These are phyloP conservation scores for Pleoardoris graminearum DNA, from an alignment of 2,329 filamentous ascomycete species.

Conservation along the genomic window DNA sequence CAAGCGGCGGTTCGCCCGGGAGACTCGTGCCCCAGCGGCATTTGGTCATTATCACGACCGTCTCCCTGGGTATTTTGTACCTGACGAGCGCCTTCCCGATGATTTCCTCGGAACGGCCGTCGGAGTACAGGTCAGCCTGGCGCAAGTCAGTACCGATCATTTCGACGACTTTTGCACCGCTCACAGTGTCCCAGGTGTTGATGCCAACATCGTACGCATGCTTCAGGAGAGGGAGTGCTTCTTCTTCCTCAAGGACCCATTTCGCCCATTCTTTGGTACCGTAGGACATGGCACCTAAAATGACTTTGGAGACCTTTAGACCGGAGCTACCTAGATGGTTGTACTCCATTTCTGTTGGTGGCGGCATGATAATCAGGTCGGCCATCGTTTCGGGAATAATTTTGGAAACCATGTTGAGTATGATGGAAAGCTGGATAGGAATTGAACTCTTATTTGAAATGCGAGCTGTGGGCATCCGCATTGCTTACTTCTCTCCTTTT, in stretches of 20 bases:
- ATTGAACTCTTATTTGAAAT: no score
- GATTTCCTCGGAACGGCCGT: slow-evolving; percentile 65
- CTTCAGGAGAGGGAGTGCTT: slow-evolving; percentile 61
- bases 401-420: background rate
- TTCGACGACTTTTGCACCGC: background rate
- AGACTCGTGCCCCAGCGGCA: background rate
- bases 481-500: no score
- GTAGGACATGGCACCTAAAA: slow-evolving; percentile 51
- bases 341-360: background rate
- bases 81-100: slow-evolving; percentile 65
- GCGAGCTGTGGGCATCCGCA: no score
- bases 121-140: slow-evolving; percentile 58
- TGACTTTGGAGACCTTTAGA: slow-evolving; percentile 61
- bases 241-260: slow-evolving; percentile 58
- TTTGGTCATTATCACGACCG: slow-evolving; percentile 64
- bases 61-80: slow-evolving; percentile 64
- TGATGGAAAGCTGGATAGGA: no score
- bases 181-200: slow-evolving; percentile 61
- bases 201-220: slow-evolving; percentile 63
- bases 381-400: background rate
- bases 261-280: slow-evolving; percentile 53
- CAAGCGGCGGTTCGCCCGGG: background rate
- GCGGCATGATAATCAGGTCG: background rate
- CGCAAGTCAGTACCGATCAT: background rate
- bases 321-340: slow-evolving; percentile 57